phyloP scores from a whole-genome alignment of 805 yeast species.

The Martiniozyma abietophila region DNA sequence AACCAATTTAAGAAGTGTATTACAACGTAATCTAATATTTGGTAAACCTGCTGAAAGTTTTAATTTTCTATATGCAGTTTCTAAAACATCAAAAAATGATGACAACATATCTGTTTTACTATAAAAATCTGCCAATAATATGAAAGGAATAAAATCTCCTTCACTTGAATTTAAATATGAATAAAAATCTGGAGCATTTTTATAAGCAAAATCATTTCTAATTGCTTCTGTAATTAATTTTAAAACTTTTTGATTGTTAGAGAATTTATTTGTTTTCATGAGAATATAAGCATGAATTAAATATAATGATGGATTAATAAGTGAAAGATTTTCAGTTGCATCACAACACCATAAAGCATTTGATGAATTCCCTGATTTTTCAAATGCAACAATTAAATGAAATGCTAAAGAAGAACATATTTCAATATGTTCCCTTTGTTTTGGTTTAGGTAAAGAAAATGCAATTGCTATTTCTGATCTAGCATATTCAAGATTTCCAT shows the following conservation, averaged over 20 bases:
- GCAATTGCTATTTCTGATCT: slow-evolving; percentile 42
- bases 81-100: slow-evolving; percentile 46
- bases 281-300: slow-evolving; percentile 43
- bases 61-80: slow-evolving; percentile 30
- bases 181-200: slow-evolving; percentile 1
- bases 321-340: slow-evolving; percentile 36
- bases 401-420: slow-evolving; percentile 38
- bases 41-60: slow-evolving; percentile 4
- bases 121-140: slow-evolving; percentile 44
- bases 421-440: slow-evolving; percentile 1
- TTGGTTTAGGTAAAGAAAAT: slow-evolving; percentile 39
- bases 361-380: slow-evolving; percentile 38
- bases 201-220: slow-evolving; percentile 5
- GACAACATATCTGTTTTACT: slow-evolving; percentile 36
- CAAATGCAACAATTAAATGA: slow-evolving; percentile 35
- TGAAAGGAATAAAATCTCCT: slow-evolving; percentile 52
- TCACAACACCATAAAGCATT: slow-evolving; percentile 44
- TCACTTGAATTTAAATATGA: slow-evolving; percentile 13
- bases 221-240: slow-evolving; percentile 25
- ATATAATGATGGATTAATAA: slow-evolving; percentile 35
- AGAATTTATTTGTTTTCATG: slow-evolving; percentile 24
- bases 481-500: slow-evolving; percentile 41
- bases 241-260: slow-evolving; percentile 30
- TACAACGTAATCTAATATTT: slow-evolving; percentile 1
- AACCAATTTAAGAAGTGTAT: neutral